Evolutionary conservation across 2,329 filamentous ascomycete genomes (phyloP), one percentile per base, ranked within the genome.

Genomic region (Trichoderma breve): DNA sequence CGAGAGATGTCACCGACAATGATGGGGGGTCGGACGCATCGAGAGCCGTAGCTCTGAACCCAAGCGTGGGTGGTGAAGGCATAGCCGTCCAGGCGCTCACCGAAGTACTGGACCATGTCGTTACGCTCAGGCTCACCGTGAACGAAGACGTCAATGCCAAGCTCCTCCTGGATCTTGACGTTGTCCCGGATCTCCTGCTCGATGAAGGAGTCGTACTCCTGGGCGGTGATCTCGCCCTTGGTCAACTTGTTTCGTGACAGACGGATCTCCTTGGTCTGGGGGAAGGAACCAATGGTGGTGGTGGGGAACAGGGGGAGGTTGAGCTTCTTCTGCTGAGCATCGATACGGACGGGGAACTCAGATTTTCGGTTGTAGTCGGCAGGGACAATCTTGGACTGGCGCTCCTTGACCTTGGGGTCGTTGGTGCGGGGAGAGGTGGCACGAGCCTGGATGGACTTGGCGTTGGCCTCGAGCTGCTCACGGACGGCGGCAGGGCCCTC

Each of bases 81-180:
- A 84, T 98, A 99, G 81, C 96, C 96, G 80, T 97, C 90, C 75
- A 99, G 89, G 81, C 94, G 93, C 90, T 99, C 96, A 85, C 96
- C 96, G 79, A 99, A 99, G 91, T 98, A 99, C 86, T 99, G 96
- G 69, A 99, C 96, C 96, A 99, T 99, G 91, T 99, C 96, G 87
- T 99, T 99, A 84, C 96, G 94, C 91, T 99, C 96, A 73, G 96
- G 96, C 90, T 99, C 96, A 82, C 96, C 96, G 88, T 99, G 96
- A 76, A 99, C 96, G 82, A 93, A 93, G 83, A 99, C 96, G 79
- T 99, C 96, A 70, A 99, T 92, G 84, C 90, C 94, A 80, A 99
- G 95, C 87, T 98, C 96, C 80, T 98, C 94, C 87, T 99, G 96
- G 84, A 98, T 93, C 88, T 94, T 93, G 85, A 99, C 90, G 81